Evolutionary conservation across 1,139 yeast species (phyloP), one percentile per base, ranked within the genome.

Genomic region (Candida tropicalis): DNA sequence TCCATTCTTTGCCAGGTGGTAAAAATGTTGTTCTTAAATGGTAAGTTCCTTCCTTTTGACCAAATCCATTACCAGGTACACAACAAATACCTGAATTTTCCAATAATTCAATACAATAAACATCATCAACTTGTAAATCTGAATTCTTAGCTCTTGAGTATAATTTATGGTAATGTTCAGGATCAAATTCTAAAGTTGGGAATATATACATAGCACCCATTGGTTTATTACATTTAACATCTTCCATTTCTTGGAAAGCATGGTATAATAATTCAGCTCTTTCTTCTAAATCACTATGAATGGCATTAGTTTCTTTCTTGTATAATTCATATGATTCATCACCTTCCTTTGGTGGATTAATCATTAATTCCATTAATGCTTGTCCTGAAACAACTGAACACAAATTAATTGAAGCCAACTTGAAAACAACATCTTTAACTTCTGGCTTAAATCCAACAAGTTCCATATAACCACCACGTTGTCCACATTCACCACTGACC

Each of bases 401-500:
- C 47, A 93, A 74, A 36, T 93, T 84, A 54, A 93, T 89, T 13
- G 96, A 86, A 17, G 96, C 95, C 56, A 93, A 73, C 66, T 93
- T 93, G 66, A 87, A 75, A 42, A 93, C 74, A 42, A 87, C 75
- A 33, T 81, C 86, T 55, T 75, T 72, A 13, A 91, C 84, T 39
- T 85, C 91, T 4, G 73, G 73, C 20, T 77, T 70, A 65, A 93
- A 87, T 1, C 97, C 97, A 12, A 84, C 79, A 11, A 91, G 70
- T 66, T 93, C 99, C 95, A 93, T 87, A 73, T 91, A 95, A 4
- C 99, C 99, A 57, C 98, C 99, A 67, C 99, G 84, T 70, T 93
- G 99, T 46, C 99, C 99, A 75, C 99, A 93, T 69, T 93, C 99
- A 47, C 99, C 99, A 54, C 90, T 80, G 58, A 90, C 88, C 62